Evolutionary conservation across 2,329 filamentous ascomycete species (phyloP), one percentile per base, ranked within the genome.

Genomic region (Xylariaceae sp.): DNA sequence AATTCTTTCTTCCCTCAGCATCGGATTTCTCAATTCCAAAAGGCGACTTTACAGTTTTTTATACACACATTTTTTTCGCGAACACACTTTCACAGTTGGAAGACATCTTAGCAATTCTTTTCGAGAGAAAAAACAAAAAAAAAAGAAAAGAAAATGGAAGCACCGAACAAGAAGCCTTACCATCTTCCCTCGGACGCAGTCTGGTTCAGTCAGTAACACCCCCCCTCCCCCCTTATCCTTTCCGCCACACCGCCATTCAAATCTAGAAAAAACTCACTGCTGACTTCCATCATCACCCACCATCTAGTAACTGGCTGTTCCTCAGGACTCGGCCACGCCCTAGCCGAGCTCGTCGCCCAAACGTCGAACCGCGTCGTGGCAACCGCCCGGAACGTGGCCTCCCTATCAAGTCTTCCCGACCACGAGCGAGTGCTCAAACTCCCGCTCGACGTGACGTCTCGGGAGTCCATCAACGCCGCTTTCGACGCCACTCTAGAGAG

Each of bases 361-460:
- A 42, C 64, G 6, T 50, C 62, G 0, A 61, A 67, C 48, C 61
- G 66, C 8, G 26, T 69, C 0, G 65, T 67, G 6, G 65, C 66
- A 0, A 69, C 67, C 2, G 66, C 67, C 1, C 74, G 78, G n/a
- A 73, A 76, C 27, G 61, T 67, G 1, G 55, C 68, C 1, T 56
- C 64, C n/a, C 71, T 80, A 3, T 68, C 71, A 2, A 70, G 69
- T 59, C 68, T 79, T 7, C 70, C 74, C 0, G 63, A 70, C 19
- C 52, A 49, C 7, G 61, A 66, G 40, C 43, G 64, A 49, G 58
- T 79, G 32, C 69, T 80, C 56, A 77, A 76, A 57, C 64, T 79
- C 1, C 60, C 65, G 0, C 65, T 80, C 2, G 77, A 80, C 54
- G 76, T 81, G 1, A 78, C 73, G 0, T 76, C 71, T 0, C 55